Evolutionary conservation across 2,329 filamentous ascomycete species (phyloP).

Genomic region (Botryotinia globosa): DNA sequence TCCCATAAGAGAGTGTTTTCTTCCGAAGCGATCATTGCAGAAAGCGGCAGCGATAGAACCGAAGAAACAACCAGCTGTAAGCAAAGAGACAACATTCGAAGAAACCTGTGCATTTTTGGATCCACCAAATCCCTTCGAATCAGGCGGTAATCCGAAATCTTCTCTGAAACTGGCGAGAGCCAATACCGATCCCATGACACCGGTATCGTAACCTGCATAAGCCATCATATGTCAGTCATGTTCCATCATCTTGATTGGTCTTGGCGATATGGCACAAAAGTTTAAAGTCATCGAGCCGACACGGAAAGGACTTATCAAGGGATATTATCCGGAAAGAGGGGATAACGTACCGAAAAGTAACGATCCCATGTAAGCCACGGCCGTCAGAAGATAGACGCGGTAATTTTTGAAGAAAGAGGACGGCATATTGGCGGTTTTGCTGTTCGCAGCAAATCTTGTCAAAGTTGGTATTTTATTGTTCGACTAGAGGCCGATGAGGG

Average conservation of each 20-base stretch:
- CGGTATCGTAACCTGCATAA: slow-evolving; percentile 31
- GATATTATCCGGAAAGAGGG: neutral
- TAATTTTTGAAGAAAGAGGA: slow-evolving; percentile 29
- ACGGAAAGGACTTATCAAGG: neutral
- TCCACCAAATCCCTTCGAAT: slow-evolving; percentile 25
- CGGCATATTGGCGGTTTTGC: slow-evolving; percentile 19
- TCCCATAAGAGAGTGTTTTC: slow-evolving; percentile 46
- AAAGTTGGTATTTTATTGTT: neutral
- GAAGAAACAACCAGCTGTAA: slow-evolving; percentile 52
- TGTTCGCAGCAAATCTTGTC: neutral
- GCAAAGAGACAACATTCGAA: slow-evolving; percentile 47
- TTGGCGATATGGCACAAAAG: neutral
- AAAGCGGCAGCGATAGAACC: slow-evolving; percentile 51
- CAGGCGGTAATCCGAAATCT: slow-evolving; percentile 31
- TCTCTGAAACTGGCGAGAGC: slow-evolving; percentile 30
- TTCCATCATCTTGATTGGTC: neutral
- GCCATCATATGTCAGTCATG: slow-evolving; percentile 16
- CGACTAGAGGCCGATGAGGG: slow-evolving; percentile 16
- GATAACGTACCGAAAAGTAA: slow-evolving; percentile 30
- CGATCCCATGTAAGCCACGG: slow-evolving; percentile 33
- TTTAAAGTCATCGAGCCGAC: neutral
- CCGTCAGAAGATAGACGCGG: slow-evolving; percentile 30
- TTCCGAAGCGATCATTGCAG: slow-evolving; percentile 46
- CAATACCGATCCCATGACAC: slow-evolving; percentile 33
- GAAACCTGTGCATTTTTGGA: slow-evolving; percentile 26